Percentiles rank a stretch among this genome's conserved stretches.
phyloP scores from a whole-genome alignment of 257 asterid species.

The Plectranthus barbatus region DNA sequence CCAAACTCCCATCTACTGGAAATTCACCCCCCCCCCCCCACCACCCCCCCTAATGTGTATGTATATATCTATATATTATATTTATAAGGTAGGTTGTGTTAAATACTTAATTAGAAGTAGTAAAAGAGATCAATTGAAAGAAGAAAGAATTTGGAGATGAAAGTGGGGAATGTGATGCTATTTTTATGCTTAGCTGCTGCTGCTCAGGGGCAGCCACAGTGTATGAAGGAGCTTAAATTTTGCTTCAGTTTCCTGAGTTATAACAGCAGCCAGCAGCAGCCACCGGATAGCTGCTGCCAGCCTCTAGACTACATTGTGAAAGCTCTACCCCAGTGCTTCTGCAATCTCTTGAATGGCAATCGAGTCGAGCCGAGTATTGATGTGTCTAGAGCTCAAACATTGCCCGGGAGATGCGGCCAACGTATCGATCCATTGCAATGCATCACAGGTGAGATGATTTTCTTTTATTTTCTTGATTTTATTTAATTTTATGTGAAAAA shows the following conservation, averaged over 20 bases:
- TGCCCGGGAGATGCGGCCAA: slow-evolving; percentile 60
- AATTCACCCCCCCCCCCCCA: too few relatives aligned
- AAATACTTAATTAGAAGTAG: not conserved
- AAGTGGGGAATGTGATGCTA: not conserved
- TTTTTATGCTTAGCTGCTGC: slow-evolving; percentile 3
- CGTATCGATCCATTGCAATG: slow-evolving; percentile 46
- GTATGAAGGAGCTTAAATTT: slow-evolving; percentile 42
- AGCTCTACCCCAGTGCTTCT: slow-evolving; percentile 52
- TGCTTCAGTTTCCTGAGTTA: slow-evolving; percentile 44
- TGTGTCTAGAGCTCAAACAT: slow-evolving; percentile 34
- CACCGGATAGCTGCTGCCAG: slow-evolving; percentile 51
- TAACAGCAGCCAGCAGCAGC: slow-evolving; percentile 27
- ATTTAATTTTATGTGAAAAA: not conserved
- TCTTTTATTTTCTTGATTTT: not conserved
- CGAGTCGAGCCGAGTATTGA: slow-evolving; percentile 29
- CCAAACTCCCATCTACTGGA: slow-evolving; percentile 21
- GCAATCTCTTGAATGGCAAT: slow-evolving; percentile 36
- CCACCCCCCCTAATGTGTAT: not conserved
- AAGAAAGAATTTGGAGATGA: not conserved
- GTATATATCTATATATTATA: not conserved
- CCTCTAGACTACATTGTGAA: slow-evolving; percentile 40
- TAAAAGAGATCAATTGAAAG: not conserved
- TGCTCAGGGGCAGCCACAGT: slow-evolving; percentile 15
- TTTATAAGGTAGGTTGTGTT: not conserved
- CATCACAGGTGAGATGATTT: slow-evolving; percentile 22